These are phyloP conservation scores for Quercus bicolor DNA, from an alignment of 306 rosid genomes.

Conservation along the genomic window DNA sequence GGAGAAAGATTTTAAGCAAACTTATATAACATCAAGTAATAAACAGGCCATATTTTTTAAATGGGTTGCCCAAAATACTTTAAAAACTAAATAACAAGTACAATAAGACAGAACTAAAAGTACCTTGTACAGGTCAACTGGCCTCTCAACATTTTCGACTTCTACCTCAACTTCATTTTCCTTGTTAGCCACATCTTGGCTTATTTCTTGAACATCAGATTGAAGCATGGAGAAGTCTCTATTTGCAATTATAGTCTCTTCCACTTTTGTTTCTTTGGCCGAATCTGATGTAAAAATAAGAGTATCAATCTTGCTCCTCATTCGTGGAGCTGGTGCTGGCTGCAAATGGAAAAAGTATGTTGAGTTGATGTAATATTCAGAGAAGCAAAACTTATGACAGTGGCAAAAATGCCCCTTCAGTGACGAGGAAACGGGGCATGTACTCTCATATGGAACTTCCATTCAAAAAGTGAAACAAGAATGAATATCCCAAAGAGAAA, in stretches of 20 bases:
- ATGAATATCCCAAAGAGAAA: slow-evolving; percentile 4
- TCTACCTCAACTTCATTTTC: slow-evolving; percentile 56
- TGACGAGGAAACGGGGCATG: not conserved
- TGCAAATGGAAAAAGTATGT: slow-evolving; percentile 35
- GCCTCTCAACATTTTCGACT: slow-evolving; percentile 87
- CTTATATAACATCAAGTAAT: no score
- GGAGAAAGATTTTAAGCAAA: no score
- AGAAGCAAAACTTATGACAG: not conserved
- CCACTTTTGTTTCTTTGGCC: slow-evolving; percentile 49
- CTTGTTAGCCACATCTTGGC: slow-evolving; percentile 32
- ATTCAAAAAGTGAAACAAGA: slow-evolving; percentile 12
- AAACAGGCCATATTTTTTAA: not conserved
- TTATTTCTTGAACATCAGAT: slow-evolving; percentile 35
- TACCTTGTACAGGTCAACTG: slow-evolving; percentile 97
- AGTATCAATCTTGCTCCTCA: slow-evolving; percentile 75
- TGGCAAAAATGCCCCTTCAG: not conserved
- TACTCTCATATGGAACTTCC: not conserved
- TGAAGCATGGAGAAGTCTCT: slow-evolving; percentile 31
- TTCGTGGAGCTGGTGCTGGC: slow-evolving; percentile 94
- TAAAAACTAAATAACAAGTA: not conserved
- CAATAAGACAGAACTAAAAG: not conserved
- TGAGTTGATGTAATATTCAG: not conserved
- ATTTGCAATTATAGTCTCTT: slow-evolving; percentile 38
- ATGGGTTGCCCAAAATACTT: not conserved
- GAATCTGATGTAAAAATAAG: slow-evolving; percentile 85